Evolutionary conservation across 2,329 filamentous ascomycete genomes (phyloP).

Genomic region (Fusarium sp.): DNA sequence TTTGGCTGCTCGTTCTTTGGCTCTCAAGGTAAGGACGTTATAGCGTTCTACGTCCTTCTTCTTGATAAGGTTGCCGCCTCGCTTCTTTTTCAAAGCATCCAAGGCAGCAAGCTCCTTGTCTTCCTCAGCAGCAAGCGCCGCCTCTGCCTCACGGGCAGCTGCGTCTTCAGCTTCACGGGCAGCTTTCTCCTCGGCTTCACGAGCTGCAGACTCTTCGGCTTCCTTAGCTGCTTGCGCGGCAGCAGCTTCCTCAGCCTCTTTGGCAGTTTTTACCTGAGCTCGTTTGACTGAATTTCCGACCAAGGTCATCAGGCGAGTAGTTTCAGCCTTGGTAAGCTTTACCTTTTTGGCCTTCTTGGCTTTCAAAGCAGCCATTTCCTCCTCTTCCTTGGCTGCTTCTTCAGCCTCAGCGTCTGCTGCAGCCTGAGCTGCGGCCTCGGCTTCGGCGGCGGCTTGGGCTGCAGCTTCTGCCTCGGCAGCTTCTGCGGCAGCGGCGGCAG

Average conservation of each 20-base stretch:
- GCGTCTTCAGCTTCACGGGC: slow-evolving; percentile 29
- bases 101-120: slow-evolving; percentile 43
- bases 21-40: slow-evolving; percentile 30
- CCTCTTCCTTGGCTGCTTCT: slow-evolving; percentile 41
- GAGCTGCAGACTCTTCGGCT: slow-evolving; percentile 44
- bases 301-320: slow-evolving; percentile 36
- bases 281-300: slow-evolving; percentile 38
- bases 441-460: slow-evolving; percentile 28
- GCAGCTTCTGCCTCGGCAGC: slow-evolving; percentile 36
- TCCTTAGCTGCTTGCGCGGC: slow-evolving; percentile 31
- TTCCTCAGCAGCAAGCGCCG: slow-evolving; percentile 42
- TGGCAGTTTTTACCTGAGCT: slow-evolving; percentile 37
- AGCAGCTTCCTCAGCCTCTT: slow-evolving; percentile 36
- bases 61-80: slow-evolving; percentile 39
- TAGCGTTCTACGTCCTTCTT: slow-evolving; percentile 40
- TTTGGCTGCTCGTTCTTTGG: slow-evolving; percentile 41
- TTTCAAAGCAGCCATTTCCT: slow-evolving; percentile 37
- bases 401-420: slow-evolving; percentile 31
- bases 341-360: slow-evolving; percentile 52
- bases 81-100: slow-evolving; percentile 40
- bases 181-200: slow-evolving; percentile 31
- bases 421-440: slow-evolving; percentile 22
- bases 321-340: slow-evolving; percentile 40
- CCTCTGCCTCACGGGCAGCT: slow-evolving; percentile 46
- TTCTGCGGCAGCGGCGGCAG: slow-evolving; percentile 13